These are phyloP conservation scores for Trichoderma polysporum DNA, from an alignment of 2,329 filamentous ascomycete species.

Conservation along the genomic window DNA sequence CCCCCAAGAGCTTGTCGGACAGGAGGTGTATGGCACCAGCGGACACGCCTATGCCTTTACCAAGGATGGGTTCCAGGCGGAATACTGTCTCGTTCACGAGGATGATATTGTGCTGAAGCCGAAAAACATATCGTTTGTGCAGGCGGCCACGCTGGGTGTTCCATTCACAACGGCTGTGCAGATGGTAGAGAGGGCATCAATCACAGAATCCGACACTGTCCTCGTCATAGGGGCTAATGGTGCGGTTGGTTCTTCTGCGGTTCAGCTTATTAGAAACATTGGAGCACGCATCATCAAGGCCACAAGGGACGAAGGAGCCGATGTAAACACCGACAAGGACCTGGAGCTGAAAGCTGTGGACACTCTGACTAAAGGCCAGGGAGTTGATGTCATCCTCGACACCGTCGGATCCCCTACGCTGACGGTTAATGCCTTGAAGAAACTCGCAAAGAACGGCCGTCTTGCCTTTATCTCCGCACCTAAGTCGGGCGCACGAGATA, in stretches of 20 bases:
- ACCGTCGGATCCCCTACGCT: conserved; percentile 7
- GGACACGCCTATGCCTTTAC: conserved; percentile 20
- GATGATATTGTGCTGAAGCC: conserved; percentile 18
- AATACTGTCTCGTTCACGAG: conserved; percentile 17
- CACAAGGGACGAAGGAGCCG: neutral
- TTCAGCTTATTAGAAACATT: conserved; percentile 1
- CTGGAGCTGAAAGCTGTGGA: conserved; percentile 1
- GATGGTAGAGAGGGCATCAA: conserved; percentile 12
- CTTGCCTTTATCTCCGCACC: conserved; percentile 16
- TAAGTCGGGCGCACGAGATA: neutral
- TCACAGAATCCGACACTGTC: conserved; percentile 11
- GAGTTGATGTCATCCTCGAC: conserved; percentile 13
- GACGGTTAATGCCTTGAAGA: neutral
- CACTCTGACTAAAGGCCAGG: neutral
- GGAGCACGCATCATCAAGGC: conserved; percentile 12
- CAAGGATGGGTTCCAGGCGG: conserved; percentile 20
- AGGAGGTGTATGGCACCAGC: conserved; percentile 21
- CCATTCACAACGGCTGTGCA: conserved; percentile 21
- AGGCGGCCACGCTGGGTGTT: conserved; percentile 19
- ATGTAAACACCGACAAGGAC: conserved; percentile 13
- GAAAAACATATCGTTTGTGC: conserved; percentile 13
- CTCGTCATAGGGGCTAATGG: conserved; percentile 17
- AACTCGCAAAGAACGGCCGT: conserved; percentile 2
- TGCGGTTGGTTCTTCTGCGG: conserved; percentile 5
- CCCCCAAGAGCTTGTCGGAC: conserved; percentile 11